Percentiles rank a stretch among this genome's conserved stretches.
Conservation (phyloP, 2,329 filamentous ascomycete genomes). For the Lasiodiplodia theobromae region DNA sequence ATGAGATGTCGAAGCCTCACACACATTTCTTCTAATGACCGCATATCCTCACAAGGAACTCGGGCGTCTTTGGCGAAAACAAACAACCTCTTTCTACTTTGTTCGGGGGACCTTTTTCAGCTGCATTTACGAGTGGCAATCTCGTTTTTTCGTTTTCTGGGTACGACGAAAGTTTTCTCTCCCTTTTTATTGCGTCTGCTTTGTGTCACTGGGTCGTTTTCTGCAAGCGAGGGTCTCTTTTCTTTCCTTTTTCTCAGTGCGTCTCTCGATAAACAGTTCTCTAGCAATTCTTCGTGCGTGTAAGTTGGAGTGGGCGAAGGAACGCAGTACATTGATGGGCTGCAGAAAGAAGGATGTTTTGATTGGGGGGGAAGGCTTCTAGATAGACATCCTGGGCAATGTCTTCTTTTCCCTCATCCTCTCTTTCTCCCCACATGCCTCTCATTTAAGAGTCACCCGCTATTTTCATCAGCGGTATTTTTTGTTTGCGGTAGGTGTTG, state of each 20-base stretch:
- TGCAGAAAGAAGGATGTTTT: conserved; percentile 11
- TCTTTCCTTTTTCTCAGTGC: conserved; percentile 19
- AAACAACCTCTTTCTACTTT: conserved; percentile 32
- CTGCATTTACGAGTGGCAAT: conserved; percentile 50
- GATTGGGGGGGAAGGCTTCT: neutral
- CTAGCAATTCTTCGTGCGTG: conserved; percentile 26
- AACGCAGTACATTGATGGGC: conserved; percentile 15
- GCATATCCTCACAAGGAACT: conserved; percentile 49
- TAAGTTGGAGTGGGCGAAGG: conserved; percentile 29
- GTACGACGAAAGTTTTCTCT: conserved; percentile 39
- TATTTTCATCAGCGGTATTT: conserved; percentile 15
- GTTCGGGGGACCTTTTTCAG: conserved; percentile 42
- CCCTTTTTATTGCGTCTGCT: conserved; percentile 8
- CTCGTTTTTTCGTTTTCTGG: conserved; percentile 47
- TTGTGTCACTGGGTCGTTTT: conserved; percentile 25
- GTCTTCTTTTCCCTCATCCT: conserved; percentile 22
- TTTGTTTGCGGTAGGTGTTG: conserved; percentile 16
- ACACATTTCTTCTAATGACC: conserved; percentile 95
- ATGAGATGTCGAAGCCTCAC: conserved; percentile 98
- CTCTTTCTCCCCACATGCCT: conserved; percentile 26
- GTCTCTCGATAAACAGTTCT: conserved; percentile 27
- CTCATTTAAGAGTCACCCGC: conserved; percentile 23
- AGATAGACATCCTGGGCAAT: conserved; percentile 25
- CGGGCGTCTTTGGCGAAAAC: conserved; percentile 50
- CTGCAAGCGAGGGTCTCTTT: conserved; percentile 29